Evolutionary conservation across 2,329 filamentous ascomycete genomes (phyloP).

Genomic region (Arthrobotrys megalospora): DNA sequence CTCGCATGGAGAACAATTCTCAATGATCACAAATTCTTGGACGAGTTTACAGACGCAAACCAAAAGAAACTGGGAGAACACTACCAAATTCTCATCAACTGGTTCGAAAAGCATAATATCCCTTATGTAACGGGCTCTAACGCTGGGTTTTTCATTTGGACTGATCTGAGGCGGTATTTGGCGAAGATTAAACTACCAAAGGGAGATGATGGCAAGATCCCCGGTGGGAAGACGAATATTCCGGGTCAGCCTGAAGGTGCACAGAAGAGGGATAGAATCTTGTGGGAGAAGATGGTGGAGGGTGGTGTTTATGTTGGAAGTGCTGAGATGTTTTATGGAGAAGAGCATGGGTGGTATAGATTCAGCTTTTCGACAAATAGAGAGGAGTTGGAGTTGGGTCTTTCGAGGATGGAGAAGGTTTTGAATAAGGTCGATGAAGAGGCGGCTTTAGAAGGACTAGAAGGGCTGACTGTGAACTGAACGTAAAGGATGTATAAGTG

Average conservation of each 20-base stretch:
- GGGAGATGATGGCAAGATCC: conserved; percentile 49
- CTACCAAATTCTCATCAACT: conserved; percentile 67
- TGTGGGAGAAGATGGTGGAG: conserved; percentile 67
- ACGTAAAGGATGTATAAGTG: not conserved
- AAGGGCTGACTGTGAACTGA: conserved; percentile 20
- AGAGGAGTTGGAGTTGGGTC: conserved; percentile 64
- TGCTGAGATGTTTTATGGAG: conserved; percentile 67
- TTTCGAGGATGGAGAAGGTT: conserved; percentile 55
- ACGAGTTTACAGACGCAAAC: conserved; percentile 70
- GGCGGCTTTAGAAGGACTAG: conserved; percentile 29
- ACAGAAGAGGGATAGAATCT: conserved; percentile 63
- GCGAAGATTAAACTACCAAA: conserved; percentile 44
- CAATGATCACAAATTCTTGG: conserved; percentile 69
- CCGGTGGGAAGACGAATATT: conserved; percentile 50
- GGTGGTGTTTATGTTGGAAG: conserved; percentile 67
- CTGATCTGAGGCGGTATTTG: conserved; percentile 68
- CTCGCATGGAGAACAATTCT: conserved; percentile 68
- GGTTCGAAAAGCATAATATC: conserved; percentile 69
- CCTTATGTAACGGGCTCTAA: conserved; percentile 70
- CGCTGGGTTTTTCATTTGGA: conserved; percentile 74
- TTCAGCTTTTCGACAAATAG: conserved; percentile 55
- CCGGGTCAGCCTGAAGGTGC: conserved; percentile 38
- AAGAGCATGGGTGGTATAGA: conserved; percentile 69
- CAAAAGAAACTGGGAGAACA: conserved; percentile 67
- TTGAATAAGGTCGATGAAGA: conserved; percentile 48